phyloP scores from a whole-genome alignment of 2,329 filamentous ascomycete genomes.

The Scytalidium lignicola region DNA sequence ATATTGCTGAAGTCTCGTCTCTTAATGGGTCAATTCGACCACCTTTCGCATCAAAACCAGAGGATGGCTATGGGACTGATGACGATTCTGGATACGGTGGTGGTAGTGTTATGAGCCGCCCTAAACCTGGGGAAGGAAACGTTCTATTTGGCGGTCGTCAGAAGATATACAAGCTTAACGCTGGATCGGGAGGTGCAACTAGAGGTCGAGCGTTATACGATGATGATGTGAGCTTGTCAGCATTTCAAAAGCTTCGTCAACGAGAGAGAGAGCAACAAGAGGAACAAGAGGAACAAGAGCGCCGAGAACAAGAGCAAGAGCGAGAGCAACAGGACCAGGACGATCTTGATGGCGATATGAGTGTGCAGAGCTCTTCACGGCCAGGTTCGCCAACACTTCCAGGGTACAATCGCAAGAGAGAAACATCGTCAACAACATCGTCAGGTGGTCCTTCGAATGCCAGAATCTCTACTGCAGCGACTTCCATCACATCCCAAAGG shows the following conservation, averaged over 20 bases:
- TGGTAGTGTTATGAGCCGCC: conserved; percentile 76
- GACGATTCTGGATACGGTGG: conserved; percentile 51
- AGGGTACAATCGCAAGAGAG: conserved; percentile 69
- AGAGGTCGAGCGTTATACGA: conserved; percentile 72
- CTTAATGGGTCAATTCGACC: conserved; percentile 58
- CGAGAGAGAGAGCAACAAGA: conserved; percentile 38
- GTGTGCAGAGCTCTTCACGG: conserved; percentile 27
- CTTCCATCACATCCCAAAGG: conserved; percentile 75
- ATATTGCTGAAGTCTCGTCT: conserved; percentile 90
- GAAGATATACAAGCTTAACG: conserved; percentile 73
- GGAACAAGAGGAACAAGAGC: conserved; percentile 37
- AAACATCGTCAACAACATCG: conserved; percentile 82
- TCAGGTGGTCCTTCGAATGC: conserved; percentile 58
- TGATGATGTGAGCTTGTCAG: conserved; percentile 75
- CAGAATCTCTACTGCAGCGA: conserved; percentile 80
- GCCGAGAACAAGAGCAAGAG: conserved; percentile 30
- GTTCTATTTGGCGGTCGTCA: conserved; percentile 91
- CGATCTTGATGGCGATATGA: neutral
- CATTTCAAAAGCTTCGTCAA: conserved; percentile 71
- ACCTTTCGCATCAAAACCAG: conserved; percentile 54
- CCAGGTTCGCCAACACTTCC: conserved; percentile 53
- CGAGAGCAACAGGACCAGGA: conserved; percentile 29
- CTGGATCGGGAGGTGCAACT: conserved; percentile 42
- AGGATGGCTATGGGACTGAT: conserved; percentile 58
- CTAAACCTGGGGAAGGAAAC: conserved; percentile 83